Percentiles rank a stretch among this genome's conserved stretches.
Evolutionary conservation across 176 grass and related monocot genomes (phyloP).

Genomic region (Avena eriantha): DNA sequence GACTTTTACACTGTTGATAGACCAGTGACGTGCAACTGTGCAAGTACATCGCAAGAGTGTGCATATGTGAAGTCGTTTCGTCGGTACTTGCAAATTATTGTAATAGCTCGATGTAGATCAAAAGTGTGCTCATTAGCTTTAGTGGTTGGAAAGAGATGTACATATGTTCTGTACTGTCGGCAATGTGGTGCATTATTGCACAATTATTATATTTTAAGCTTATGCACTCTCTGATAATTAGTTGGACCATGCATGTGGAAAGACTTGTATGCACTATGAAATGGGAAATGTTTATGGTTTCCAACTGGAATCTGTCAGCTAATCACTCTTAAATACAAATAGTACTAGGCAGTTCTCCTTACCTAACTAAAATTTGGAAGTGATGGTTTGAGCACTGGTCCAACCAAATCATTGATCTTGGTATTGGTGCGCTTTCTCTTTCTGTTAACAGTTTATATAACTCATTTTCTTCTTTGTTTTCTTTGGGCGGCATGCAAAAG

Average conservation of each 20-base stretch:
- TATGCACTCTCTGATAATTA: not conserved
- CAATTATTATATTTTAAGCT: not conserved
- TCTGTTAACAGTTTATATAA: not conserved
- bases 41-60: not conserved
- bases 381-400: not conserved
- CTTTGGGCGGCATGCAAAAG: not conserved
- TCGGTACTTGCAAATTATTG: not conserved
- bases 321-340: not conserved
- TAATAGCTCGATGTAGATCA: not conserved
- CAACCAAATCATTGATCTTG: slow-evolving; percentile 36
- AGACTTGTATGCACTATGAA: not conserved
- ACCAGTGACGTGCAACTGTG: not conserved
- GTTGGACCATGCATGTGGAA: not conserved
- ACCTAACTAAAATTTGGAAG: not conserved
- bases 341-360: not conserved
- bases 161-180: slow-evolving; percentile 28
- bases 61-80: slow-evolving; percentile 34
- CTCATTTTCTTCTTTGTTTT: not conserved
- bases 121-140: not conserved
- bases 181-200: slow-evolving; percentile 26
- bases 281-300: not conserved
- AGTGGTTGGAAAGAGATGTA: not conserved
- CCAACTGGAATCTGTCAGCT: not conserved
- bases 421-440: slow-evolving; percentile 24
- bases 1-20: not conserved